Evolutionary conservation across 257 asterid species (phyloP).

Genomic region (Solanum pinnatisectum): DNA sequence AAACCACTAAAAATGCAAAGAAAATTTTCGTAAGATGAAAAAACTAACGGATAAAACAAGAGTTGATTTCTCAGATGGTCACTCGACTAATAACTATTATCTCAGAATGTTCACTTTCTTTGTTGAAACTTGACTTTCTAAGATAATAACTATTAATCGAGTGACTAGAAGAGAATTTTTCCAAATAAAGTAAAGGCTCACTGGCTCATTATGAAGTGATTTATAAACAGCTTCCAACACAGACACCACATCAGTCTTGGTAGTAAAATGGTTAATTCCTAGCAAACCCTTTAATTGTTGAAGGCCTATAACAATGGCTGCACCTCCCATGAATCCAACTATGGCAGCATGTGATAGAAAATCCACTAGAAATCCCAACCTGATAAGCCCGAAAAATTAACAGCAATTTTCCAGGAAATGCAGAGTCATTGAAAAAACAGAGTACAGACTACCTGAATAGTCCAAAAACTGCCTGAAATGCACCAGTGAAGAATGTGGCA

Average conservation of each 20-base stretch:
- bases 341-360: conserved; percentile 82
- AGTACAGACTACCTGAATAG: not conserved
- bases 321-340: conserved; percentile 90
- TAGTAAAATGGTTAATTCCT: conserved; percentile 51
- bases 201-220: conserved; percentile 39
- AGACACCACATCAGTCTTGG: conserved; percentile 58
- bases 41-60: not conserved
- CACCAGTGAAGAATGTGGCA: conserved; percentile 25
- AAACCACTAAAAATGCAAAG: conserved; percentile 40
- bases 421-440: not conserved
- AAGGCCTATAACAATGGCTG: conserved; percentile 79
- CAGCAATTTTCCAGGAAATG: not conserved
- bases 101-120: not conserved
- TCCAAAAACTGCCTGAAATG: conserved; percentile 19
- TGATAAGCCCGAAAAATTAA: not conserved
- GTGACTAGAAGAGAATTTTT: not conserved
- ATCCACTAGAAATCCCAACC: conserved; percentile 81
- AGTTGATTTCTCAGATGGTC: not conserved
- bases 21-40: not conserved
- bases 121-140: not conserved
- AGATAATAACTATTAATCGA: not conserved
- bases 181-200: not conserved
- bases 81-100: not conserved
- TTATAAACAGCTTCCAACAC: conserved; percentile 38
- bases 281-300: conserved; percentile 72